Percentiles rank a stretch among this genome's conserved stretches.
Conservation (phyloP, 441 rosid genomes). For the Adansonia rubrostipa region DNA sequence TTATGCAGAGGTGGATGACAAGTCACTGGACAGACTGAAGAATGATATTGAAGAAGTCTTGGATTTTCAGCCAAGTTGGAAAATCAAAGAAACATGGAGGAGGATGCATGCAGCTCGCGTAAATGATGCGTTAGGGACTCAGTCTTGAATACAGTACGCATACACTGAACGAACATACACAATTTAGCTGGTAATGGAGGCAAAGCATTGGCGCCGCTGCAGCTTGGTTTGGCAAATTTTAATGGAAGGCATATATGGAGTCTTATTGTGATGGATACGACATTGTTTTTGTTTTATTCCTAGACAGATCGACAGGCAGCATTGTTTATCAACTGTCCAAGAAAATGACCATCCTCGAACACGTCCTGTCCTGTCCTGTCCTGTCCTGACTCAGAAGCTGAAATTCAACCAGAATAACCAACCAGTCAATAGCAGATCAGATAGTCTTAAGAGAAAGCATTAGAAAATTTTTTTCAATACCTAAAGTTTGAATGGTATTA, state of each 20-base stretch:
- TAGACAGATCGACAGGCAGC: slow-evolving; percentile 33
- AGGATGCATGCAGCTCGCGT: slow-evolving; percentile 28
- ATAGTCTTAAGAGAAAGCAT: no score
- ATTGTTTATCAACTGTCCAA: slow-evolving; percentile 38
- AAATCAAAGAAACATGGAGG: slow-evolving; percentile 38
- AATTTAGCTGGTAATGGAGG: slow-evolving; percentile 38
- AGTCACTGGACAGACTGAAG: slow-evolving; percentile 43
- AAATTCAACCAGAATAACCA: no score
- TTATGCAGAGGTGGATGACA: slow-evolving; percentile 42
- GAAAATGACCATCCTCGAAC: slow-evolving; percentile 38
- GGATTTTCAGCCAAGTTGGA: slow-evolving; percentile 46
- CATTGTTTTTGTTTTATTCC: slow-evolving; percentile 31
- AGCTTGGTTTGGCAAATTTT: slow-evolving; percentile 54
- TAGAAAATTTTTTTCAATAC: no score
- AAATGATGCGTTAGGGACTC: slow-evolving; percentile 26
- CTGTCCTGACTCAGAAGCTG: neutral
- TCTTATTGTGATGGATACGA: slow-evolving; percentile 46
- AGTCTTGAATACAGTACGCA: slow-evolving; percentile 37
- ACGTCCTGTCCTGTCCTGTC: no score
- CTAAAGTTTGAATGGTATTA: no score
- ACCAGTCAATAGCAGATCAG: no score
- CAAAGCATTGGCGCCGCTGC: slow-evolving; percentile 33
- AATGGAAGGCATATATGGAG: slow-evolving; percentile 39
- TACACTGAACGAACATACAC: slow-evolving; percentile 27
- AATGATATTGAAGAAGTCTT: slow-evolving; percentile 41